phyloP scores from a whole-genome alignment of 805 yeast species.

The Candida ipomoeae region DNA sequence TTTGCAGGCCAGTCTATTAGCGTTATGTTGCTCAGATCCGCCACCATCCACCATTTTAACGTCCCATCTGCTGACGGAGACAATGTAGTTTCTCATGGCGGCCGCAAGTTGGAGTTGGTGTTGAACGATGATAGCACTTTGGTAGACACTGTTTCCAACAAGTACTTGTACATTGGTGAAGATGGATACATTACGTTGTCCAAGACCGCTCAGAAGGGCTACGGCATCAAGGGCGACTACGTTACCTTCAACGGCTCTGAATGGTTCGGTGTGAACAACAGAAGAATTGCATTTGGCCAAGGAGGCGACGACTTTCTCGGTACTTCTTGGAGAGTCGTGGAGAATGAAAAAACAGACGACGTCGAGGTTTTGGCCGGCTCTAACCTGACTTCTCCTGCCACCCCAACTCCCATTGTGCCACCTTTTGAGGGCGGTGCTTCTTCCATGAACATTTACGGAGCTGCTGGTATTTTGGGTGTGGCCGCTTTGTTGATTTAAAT shows the following conservation, averaged over 20 bases:
- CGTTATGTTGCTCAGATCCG: constrained; percentile 21
- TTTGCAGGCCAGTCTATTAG: constrained; percentile 19
- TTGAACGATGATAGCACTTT: constrained; percentile 21
- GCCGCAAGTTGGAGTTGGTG: constrained; percentile 11
- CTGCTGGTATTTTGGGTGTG: background rate
- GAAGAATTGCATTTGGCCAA: background rate
- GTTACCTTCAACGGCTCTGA: background rate
- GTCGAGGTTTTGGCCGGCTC: background rate
- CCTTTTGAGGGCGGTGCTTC: background rate
- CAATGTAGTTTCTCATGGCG: constrained; percentile 6
- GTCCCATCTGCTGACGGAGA: constrained; percentile 9
- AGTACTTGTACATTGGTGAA: constrained; percentile 10
- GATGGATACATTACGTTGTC: constrained; percentile 2
- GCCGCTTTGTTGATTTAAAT: background rate
- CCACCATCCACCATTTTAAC: constrained; percentile 18
- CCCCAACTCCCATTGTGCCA: background rate
- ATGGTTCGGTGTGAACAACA: background rate
- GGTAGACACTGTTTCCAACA: constrained; percentile 12
- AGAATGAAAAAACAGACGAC: background rate
- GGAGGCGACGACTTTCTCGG: background rate
- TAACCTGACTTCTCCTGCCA: background rate
- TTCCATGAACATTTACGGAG: background rate
- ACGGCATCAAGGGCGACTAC: constrained; percentile 8
- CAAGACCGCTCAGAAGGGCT: constrained; percentile 1
- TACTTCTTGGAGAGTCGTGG: background rate